Evolutionary conservation across 176 grass and related monocot species (phyloP), one percentile per base, ranked within the genome.

Genomic region (Eragrostis nindensis): DNA sequence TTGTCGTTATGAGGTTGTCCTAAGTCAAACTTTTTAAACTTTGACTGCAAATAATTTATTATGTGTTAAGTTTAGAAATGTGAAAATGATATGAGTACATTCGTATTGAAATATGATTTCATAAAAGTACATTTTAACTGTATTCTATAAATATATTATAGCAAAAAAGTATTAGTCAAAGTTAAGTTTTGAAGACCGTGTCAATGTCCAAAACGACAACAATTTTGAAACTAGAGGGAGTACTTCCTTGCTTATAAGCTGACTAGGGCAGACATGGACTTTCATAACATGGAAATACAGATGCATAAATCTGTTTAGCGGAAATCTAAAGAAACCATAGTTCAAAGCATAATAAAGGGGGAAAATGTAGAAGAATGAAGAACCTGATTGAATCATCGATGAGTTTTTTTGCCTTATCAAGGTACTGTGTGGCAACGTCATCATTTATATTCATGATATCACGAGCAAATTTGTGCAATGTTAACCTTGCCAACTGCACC

Each of bases 401-500:
- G 82, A 89, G 81, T 52, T 85, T 62, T 62, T 92, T 82, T 76
- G 90, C 87, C 38, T 62, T 94, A 27, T 75, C 44, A 74, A 97
- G 74, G 79, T 88, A 54, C 73, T 69, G 49, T 70, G 16, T 59
- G 47, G 83, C 71, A 9, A 84, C 29, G 65, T 91, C 91, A 40
- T 18, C 53, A 77, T 90, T 85, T 64, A 53, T 60, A 46, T 87
- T 79, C 71, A 79, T 75, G 13, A 83, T 30, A 68, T 91, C 80
- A 29, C 71, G 81, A 60, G 32, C 67, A 74, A 85, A 74, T 39
- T 89, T 89, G 13, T 89, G 80, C 64, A 94, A 65, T 61, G 66
- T 52, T 88, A 94, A 64, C 86, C 92, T 94, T 79, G 95, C 95
- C 72, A 98, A 71, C 67, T 91, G 75, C 80, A 94, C 83, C 76